These are phyloP conservation scores for Clitopilus passeckerianus DNA, from an alignment of 768 basidiomycete genomes.

Conservation along the genomic window DNA sequence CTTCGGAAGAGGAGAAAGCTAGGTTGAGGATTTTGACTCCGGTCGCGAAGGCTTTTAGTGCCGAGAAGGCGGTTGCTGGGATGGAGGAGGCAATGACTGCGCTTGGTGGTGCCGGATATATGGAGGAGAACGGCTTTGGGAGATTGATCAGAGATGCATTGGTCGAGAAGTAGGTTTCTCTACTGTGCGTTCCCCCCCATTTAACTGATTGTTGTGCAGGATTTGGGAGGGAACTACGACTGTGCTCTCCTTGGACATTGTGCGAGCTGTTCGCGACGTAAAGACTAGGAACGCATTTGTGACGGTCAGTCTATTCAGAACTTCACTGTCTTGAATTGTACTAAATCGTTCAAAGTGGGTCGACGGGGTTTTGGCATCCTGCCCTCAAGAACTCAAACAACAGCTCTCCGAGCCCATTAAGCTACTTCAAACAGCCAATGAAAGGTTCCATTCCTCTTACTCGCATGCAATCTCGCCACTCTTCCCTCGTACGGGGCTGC, in stretches of 20 bases:
- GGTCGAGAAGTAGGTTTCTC: slow-evolving; percentile 56
- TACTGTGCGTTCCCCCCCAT: background rate
- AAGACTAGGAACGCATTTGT: slow-evolving; percentile 40
- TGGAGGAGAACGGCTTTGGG: slow-evolving; percentile 76
- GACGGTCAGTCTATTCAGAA: slow-evolving; percentile 30
- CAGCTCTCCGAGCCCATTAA: slow-evolving; percentile 22
- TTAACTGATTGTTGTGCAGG: slow-evolving; percentile 16
- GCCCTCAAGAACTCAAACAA: slow-evolving; percentile 26
- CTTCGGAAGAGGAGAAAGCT: slow-evolving; percentile 40
- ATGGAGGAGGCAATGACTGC: slow-evolving; percentile 75
- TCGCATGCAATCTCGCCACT: slow-evolving; percentile 36
- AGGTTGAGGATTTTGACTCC: slow-evolving; percentile 65
- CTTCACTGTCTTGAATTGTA: background rate
- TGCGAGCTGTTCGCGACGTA: slow-evolving; percentile 46
- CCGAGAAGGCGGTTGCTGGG: slow-evolving; percentile 55
- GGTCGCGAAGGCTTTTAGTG: slow-evolving; percentile 63
- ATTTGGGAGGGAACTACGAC: slow-evolving; percentile 80
- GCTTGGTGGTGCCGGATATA: slow-evolving; percentile 76
- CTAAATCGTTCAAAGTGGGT: slow-evolving; percentile 43
- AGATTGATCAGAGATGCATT: slow-evolving; percentile 62
- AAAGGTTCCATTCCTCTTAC: slow-evolving; percentile 35
- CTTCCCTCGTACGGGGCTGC: slow-evolving; percentile 51
- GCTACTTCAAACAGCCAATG: slow-evolving; percentile 32
- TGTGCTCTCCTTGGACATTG: slow-evolving; percentile 64
- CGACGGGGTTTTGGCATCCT: slow-evolving; percentile 32